phyloP scores from a whole-genome alignment of 108 stramenopile species.

The Nitzschia sp. region DNA sequence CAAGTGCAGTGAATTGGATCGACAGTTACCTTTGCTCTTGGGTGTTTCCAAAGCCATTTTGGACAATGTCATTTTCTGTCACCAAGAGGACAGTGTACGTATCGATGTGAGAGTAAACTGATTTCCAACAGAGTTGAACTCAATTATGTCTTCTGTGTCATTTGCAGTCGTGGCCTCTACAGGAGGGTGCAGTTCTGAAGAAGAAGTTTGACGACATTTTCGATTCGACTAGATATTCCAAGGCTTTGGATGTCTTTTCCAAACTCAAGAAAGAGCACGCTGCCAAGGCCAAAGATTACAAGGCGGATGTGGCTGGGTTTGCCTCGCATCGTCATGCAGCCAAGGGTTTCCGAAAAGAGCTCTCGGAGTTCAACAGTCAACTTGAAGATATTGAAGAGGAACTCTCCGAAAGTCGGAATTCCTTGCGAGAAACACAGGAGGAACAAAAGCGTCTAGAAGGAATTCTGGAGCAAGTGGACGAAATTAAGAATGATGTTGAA shows the following conservation, averaged over 20 bases:
- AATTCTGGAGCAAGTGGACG: constrained; percentile 34
- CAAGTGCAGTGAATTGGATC: constrained; percentile 94
- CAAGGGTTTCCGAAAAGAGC: constrained; percentile 64
- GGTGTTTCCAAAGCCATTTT: constrained; percentile 95
- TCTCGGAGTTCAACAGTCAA: constrained; percentile 56
- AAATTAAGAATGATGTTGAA: constrained; percentile 40
- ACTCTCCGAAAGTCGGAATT: constrained; percentile 36
- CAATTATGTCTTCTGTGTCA: background rate
- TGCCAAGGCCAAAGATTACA: constrained; percentile 70
- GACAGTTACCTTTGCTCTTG: constrained; percentile 76
- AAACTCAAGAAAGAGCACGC: constrained; percentile 77
- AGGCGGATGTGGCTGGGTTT: constrained; percentile 81
- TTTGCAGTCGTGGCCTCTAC: constrained; percentile 93
- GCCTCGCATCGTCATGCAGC: constrained; percentile 81
- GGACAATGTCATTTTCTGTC: constrained; percentile 81
- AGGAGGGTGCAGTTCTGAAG: constrained; percentile 96
- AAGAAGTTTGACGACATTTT: constrained; percentile 99
- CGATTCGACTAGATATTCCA: constrained; percentile 84
- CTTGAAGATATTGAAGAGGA: constrained; percentile 74
- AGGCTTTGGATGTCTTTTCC: constrained; percentile 94
- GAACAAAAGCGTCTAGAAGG: constrained; percentile 45
- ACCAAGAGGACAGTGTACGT: constrained; percentile 12
- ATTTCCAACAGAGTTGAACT: background rate
- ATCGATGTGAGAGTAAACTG: background rate
- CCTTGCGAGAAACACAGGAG: constrained; percentile 41